These are phyloP conservation scores for Mucor racemosus DNA, from an alignment of 371 early-diverging fungal species.

Conservation along the genomic window DNA sequence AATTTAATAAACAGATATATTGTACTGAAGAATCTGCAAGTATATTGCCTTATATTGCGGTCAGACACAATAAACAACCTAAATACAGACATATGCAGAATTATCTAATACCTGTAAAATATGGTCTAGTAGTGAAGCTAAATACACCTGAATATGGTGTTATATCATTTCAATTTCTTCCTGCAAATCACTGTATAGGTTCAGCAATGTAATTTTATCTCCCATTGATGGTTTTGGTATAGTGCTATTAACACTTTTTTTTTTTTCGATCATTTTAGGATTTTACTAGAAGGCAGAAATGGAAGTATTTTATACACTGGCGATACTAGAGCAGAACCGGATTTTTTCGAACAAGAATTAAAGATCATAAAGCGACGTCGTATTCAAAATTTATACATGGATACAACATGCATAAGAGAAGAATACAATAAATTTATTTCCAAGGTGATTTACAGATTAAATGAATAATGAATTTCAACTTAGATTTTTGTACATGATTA, in stretches of 20 bases:
- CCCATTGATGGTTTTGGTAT: neutral
- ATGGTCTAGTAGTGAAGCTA: slow-evolving; percentile 11
- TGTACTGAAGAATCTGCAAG: slow-evolving; percentile 44
- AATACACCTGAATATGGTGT: slow-evolving; percentile 32
- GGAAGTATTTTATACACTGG: slow-evolving; percentile 49
- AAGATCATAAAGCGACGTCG: slow-evolving; percentile 16
- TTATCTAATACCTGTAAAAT: slow-evolving; percentile 27
- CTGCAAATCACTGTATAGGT: slow-evolving; percentile 54
- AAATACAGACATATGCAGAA: slow-evolving; percentile 30
- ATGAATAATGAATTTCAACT: neutral
- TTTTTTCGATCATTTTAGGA: slow-evolving; percentile 16
- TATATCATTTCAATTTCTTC: slow-evolving; percentile 33
- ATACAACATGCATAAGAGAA: slow-evolving; percentile 46
- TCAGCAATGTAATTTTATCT: slow-evolving; percentile 39
- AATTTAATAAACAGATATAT: slow-evolving; percentile 34
- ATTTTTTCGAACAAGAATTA: slow-evolving; percentile 28
- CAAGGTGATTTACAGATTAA: slow-evolving; percentile 24
- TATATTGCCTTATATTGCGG: slow-evolving; percentile 32
- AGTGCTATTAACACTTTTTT: neutral
- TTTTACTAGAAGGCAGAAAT: slow-evolving; percentile 44
- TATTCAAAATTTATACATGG: slow-evolving; percentile 47
- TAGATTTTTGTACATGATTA: neutral
- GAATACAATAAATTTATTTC: slow-evolving; percentile 32
- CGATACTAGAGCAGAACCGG: slow-evolving; percentile 43
- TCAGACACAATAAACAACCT: slow-evolving; percentile 7